Base-by-base conservation (phyloP, 768 basidiomycete genomes). In the Lentinus tigrinus region DNA sequence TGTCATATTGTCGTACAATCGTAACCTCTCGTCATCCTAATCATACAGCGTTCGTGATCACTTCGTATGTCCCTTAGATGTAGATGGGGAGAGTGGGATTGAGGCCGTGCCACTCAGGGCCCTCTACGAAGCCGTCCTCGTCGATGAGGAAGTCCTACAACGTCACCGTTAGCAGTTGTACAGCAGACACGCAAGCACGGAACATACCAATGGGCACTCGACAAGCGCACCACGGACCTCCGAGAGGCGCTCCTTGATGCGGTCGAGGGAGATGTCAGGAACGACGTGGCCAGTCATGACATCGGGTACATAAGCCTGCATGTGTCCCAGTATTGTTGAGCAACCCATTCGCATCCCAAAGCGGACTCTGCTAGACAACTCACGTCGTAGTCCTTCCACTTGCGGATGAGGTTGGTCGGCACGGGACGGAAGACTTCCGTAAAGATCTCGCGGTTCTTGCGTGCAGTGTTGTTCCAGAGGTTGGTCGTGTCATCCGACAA, bases 401-500 rank as follows among this genome's bases (percentile, higher is more conserved):
- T 79, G 60, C 86, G 80, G 49, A 95, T 88, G 26, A 88, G 72
- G 73, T 97, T 93, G 13, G 85, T 88, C 3, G 94, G 93, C 16
- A 93, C 84, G n/a, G 90, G 87, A 39, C 85, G 80, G 79, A 96
- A 97, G 28, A 95, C 65, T 73, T 93, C 91, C 4, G 89, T 87
- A 65, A 93, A 96, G 54, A 95, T 80, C 69, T 91, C 88, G 54
- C 92, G 78, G 70, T 98, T 98, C 74, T 74, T 81, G 58, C 80
- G 78, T 17, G 93, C 95, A 0, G 90, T 94, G 36, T 75, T 77
- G 39, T 77, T 80, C 85, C 87, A 88, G 6, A 94, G 73, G 8
- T 75, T 58, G 6, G 82, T 64, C 19, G 85, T 85, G 42, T 74
- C 70, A n/a, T 86, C 82, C 3, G 82, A 72, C 24, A 98, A 74